Evolutionary conservation across 345 rosid species (phyloP).

Genomic region (Dimocarpus longan): DNA sequence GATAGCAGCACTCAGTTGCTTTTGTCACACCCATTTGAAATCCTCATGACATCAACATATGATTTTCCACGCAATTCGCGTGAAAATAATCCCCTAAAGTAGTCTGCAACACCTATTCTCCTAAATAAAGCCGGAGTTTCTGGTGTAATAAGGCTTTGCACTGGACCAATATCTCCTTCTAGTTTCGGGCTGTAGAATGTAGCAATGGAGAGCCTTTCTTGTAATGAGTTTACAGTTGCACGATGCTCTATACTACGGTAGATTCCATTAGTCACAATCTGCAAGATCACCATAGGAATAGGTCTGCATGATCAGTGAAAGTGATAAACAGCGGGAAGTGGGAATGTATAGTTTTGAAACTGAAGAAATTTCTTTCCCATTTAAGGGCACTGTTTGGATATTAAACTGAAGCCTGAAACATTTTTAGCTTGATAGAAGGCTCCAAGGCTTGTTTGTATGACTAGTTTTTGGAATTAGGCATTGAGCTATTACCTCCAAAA

Average conservation of each 20-base stretch:
- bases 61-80: constrained; percentile 20
- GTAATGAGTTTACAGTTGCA: constrained; percentile 17
- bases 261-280: constrained; percentile 29
- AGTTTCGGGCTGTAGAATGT: not conserved
- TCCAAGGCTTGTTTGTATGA: not conserved
- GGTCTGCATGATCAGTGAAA: not conserved
- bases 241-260: constrained; percentile 33
- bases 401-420: not conserved
- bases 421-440: not conserved
- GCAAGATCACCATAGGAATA: not conserved
- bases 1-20: not conserved
- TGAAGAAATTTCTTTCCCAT: not conserved
- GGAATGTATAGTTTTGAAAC: not conserved
- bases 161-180: not conserved
- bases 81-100: constrained; percentile 17
- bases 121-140: constrained; percentile 21
- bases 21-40: not conserved
- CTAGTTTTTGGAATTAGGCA: not conserved
- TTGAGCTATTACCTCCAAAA: constrained; percentile 8
- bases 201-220: constrained; percentile 20
- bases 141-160: constrained; percentile 5
- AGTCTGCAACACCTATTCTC: constrained; percentile 10
- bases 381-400: not conserved
- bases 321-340: not conserved
- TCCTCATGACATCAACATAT: constrained; percentile 27